phyloP scores from a whole-genome alignment of 2,329 filamentous ascomycete genomes.

The Colletotrichum siamense region DNA sequence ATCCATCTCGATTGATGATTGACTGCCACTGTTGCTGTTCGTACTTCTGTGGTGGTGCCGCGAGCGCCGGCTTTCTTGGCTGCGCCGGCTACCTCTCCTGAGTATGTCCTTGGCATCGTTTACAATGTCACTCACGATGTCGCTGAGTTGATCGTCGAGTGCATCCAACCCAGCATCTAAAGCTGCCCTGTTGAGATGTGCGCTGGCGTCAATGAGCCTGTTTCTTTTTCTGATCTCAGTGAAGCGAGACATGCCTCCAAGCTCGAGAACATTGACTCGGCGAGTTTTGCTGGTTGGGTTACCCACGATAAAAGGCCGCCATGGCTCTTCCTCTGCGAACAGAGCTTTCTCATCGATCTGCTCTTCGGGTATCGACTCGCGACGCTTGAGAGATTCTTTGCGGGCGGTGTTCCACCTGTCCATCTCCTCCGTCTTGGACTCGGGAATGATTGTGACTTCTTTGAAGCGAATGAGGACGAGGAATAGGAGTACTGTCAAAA shows the following conservation, averaged over 20 bases:
- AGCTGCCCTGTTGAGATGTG: constrained; percentile 40
- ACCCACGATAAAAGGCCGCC: constrained; percentile 74
- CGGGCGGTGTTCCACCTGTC: constrained; percentile 55
- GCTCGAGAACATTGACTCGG: constrained; percentile 74
- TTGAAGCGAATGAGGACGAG: constrained; percentile 68
- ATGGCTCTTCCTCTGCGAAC: constrained; percentile 60
- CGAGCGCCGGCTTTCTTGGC: not conserved
- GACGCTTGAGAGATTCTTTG: constrained; percentile 51
- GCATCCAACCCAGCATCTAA: constrained; percentile 40
- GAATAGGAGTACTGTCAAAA: constrained; percentile 68
- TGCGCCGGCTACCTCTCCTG: not conserved
- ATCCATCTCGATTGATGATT: constrained; percentile 32
- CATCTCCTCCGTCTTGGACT: constrained; percentile 61
- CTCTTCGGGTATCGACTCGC: constrained; percentile 41
- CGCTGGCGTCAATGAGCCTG: constrained; percentile 54
- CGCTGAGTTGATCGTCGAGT: constrained; percentile 40
- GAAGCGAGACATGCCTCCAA: constrained; percentile 73
- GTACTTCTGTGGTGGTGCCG: constrained; percentile 12
- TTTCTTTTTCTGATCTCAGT: constrained; percentile 73
- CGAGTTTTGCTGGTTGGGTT: constrained; percentile 73
- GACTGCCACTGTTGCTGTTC: constrained; percentile 20
- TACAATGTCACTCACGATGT: constrained; percentile 38
- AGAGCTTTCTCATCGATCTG: constrained; percentile 30
- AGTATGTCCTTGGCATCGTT: constrained; percentile 35
- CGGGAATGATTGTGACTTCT: constrained; percentile 72